These are phyloP conservation scores for Macrocystidia cucumis DNA, from an alignment of 1,284 basidiomycete genomes.

Conservation along the genomic window DNA sequence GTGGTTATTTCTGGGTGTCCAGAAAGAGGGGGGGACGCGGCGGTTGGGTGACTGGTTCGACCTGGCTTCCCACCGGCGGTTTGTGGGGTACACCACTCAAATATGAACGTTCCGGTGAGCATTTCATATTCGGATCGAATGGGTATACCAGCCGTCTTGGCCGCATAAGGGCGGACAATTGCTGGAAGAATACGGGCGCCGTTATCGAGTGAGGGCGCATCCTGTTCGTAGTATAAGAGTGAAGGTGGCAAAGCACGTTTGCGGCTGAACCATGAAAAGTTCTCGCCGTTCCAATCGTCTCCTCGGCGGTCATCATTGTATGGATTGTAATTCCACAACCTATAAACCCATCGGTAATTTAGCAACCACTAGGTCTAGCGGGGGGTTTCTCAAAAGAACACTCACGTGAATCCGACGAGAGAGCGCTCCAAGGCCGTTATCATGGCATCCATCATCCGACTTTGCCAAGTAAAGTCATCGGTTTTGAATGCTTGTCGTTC, in stretches of 20 bases:
- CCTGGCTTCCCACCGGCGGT: constrained; percentile 4
- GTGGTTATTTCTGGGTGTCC: constrained; percentile 33
- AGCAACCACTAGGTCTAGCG: constrained; percentile 3
- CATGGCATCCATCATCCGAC: constrained; percentile 86
- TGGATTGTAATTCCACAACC: constrained; percentile 95
- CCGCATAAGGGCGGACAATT: constrained; percentile 74
- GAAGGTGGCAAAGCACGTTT: constrained; percentile 45
- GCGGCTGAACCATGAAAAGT: constrained; percentile 88
- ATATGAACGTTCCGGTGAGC: constrained; percentile 55
- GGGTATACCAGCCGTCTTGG: constrained; percentile 73
- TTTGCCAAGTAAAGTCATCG: constrained; percentile 77
- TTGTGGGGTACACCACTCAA: constrained; percentile 48
- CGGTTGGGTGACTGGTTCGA: constrained; percentile 9
- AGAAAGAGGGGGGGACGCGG: constrained; percentile 28
- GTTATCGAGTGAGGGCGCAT: constrained; percentile 61
- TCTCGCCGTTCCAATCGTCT: constrained; percentile 95
- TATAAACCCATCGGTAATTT: too few relatives aligned
- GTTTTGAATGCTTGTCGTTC: constrained; percentile 62
- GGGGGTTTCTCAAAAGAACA: constrained; percentile 10
- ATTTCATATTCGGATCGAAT: constrained; percentile 64
- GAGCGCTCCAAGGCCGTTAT: constrained; percentile 70
- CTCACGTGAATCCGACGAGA: constrained; percentile 78
- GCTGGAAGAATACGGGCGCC: constrained; percentile 75
- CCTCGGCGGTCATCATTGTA: constrained; percentile 74
- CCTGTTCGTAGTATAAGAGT: constrained; percentile 46